Conservation (phyloP, 192 early-diverging fungal species). For the Gigaspora rosea region DNA sequence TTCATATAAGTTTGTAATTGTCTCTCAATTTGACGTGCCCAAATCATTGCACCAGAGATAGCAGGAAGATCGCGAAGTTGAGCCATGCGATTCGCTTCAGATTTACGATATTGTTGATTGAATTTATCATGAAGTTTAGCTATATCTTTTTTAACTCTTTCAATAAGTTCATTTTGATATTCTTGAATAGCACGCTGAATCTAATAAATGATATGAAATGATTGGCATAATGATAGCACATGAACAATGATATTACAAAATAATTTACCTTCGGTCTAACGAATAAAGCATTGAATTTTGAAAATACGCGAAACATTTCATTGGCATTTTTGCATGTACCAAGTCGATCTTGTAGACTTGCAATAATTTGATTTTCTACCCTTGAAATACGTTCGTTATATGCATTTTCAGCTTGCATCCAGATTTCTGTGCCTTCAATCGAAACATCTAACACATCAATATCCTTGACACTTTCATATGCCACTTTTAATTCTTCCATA, state of each 20-base stretch:
- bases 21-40: slow-evolving; percentile 96
- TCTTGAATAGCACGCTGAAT: slow-evolving; percentile 99
- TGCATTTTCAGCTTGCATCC: slow-evolving; percentile 84
- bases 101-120: slow-evolving; percentile 86
- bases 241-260: no score
- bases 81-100: slow-evolving; percentile 86
- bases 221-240: neutral
- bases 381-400: slow-evolving; percentile 95
- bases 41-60: slow-evolving; percentile 92
- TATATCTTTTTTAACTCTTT: slow-evolving; percentile 98
- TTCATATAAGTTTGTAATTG: slow-evolving; percentile 96
- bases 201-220: slow-evolving; percentile 34
- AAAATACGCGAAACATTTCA: slow-evolving; percentile 99
- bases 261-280: slow-evolving; percentile 82
- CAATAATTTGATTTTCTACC: slow-evolving; percentile 98
- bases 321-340: slow-evolving; percentile 95
- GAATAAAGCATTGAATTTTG: slow-evolving; percentile 99
- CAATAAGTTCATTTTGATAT: slow-evolving; percentile 98
- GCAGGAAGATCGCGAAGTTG: slow-evolving; percentile 92
- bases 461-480: slow-evolving; percentile 89
- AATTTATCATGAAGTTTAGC: slow-evolving; percentile 94
- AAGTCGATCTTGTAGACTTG: slow-evolving; percentile 84
- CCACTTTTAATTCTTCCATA: slow-evolving; percentile 83
- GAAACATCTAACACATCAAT: slow-evolving; percentile 96
- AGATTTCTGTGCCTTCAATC: slow-evolving; percentile 87